These are phyloP conservation scores for Sisymbrium altissimum DNA, from an alignment of 345 rosid species.

Conservation along the genomic window DNA sequence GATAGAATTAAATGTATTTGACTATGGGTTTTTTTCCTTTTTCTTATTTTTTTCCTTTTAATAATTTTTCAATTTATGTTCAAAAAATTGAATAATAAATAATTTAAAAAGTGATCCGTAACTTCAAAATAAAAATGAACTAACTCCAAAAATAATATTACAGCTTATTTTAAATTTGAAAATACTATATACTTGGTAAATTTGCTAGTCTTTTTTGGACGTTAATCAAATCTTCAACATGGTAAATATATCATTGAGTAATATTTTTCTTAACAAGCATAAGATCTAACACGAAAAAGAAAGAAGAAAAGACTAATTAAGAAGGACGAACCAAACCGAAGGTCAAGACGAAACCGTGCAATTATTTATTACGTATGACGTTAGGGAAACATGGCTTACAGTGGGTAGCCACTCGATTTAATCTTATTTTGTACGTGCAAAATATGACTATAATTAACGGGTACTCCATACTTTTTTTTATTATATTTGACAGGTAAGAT, in stretches of 20 bases:
- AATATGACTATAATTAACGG: not conserved
- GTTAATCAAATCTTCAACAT: not conserved
- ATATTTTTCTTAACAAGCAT: not conserved
- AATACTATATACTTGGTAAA: not conserved
- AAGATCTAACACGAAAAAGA: not conserved
- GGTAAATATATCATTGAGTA: not conserved
- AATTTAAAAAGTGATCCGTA: not conserved
- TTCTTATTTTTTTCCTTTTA: no score
- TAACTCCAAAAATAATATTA: not conserved
- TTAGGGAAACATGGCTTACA: constrained; percentile 63
- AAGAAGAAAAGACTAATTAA: not conserved
- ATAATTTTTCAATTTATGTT: not conserved
- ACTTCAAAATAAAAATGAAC: not conserved
- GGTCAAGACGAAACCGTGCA: constrained; percentile 62
- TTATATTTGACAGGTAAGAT: constrained; percentile 9
- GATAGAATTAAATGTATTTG: not conserved
- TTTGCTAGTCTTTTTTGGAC: not conserved
- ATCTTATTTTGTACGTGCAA: constrained; percentile 9
- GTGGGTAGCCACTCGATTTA: constrained; percentile 21
- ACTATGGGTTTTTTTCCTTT: not conserved
- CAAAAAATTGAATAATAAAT: not conserved
- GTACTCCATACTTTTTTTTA: not conserved
- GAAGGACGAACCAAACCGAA: constrained; percentile 47
- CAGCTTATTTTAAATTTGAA: not conserved
- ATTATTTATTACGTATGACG: constrained; percentile 53